Base-by-base conservation (phyloP, 2,329 filamentous ascomycete species). In the Graphium sp. region DNA sequence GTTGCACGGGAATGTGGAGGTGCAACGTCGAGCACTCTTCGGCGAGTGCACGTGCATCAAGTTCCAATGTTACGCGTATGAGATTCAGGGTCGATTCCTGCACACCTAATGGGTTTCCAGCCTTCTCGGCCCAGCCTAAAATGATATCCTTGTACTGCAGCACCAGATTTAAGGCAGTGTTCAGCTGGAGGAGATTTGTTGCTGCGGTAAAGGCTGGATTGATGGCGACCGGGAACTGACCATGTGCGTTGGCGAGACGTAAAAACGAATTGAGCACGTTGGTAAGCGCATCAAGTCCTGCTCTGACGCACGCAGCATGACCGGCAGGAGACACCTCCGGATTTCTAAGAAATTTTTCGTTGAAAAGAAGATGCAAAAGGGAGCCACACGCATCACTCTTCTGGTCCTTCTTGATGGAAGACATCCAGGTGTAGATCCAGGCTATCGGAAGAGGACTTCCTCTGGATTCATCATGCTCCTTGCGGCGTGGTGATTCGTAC, bases 381-480 rank as follows among this genome's bases (percentile, higher is more conserved):
- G 77, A 71, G 35, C 83, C 73, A 47, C 83, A 85, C 6, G 81
- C 77, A 38, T 85, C 77, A 12, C 78, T 74, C 34, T 83, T 71
- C 41, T 83, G 81, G 32, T 74, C 69, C 5, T 74, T 63, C 34
- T 75, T 73, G 33, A 94, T 65, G 2, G 84, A 93, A 18, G 66
- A 60, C 35, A 93, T 66, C 44, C 92, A 83, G 1, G 75, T 71
- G 14, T 63, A 61, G 18, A 89, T 70, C 83, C 85, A 95, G 14
- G 69, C 70, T 7, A 84, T 70, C 32, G 82, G 69, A 26, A 81
- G 61, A 2, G 73, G 64, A 5, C 31, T 14, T 18, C 31, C 34
- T 7, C 32, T 28, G 11, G 24, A 27, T 6, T 28, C 26, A 10
- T 18, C 21, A 21, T 32, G 25, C n/a, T 32, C 35, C n/a, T n/a